Evolutionary conservation across 2,329 filamentous ascomycete species (phyloP), one percentile per base, ranked within the genome.

Genomic region (Sordariomycetes sp.): DNA sequence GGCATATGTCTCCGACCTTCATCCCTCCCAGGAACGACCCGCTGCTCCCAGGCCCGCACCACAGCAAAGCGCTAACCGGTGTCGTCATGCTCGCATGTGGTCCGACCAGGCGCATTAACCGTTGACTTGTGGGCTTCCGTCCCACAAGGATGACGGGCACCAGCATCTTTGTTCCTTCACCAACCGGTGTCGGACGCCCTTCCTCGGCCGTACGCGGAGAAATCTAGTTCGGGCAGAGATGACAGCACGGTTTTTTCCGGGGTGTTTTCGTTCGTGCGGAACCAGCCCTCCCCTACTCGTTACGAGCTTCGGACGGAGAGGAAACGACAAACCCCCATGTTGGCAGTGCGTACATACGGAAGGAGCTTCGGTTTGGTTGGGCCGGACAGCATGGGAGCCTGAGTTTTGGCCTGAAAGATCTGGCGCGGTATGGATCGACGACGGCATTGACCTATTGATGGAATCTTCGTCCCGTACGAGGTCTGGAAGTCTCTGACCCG

Each of bases 261-360:
- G 86, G 90, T 92, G 74, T 83, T 59, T 96, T 97, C 96, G 89
- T 88, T 81, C 89, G 89, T 80, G 85, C 78, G 76, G 68, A 68
- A 75, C 76, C 60, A 73, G 85, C 87, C 87, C 84, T 86, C 82
- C 82, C 72, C 69, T 66, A 67, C 69, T 68, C 65, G 58, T 65
- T 58, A 53, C 61, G 64, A 66, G 66, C 37, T 62, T 64, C 20
- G 69, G 67, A 22, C 18, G 83, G 83, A 85, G 87, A 86, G 88
- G 87, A 92, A 88, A 77, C 87, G 56, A 96, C 96, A 97, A 91
- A 94, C 89, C 87, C 96, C 90, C 86, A 79, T 71, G 88, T 89
- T 85, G 88, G 86, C 83, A 86, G 82, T 89, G 90, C 87, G 80
- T 77, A 82, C 88, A 86, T 68, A 90, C 86, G 79, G 89, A 92